Evolutionary conservation across 164 flowering plant genomes (phyloP).

Genomic region (Magnolia changhungtana): DNA sequence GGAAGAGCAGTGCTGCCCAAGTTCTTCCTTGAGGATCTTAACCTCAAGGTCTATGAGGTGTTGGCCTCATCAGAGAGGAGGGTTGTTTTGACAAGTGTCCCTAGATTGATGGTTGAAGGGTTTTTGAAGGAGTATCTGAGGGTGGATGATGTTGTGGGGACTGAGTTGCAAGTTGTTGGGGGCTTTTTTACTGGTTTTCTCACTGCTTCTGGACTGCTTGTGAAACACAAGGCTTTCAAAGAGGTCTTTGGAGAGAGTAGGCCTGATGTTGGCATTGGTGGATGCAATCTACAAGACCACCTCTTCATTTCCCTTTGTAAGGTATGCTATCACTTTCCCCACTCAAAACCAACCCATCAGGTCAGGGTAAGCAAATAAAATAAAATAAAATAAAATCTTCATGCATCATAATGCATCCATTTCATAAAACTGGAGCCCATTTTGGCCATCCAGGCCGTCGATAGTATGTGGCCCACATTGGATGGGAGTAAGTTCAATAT

Average conservation of each 20-base stretch:
- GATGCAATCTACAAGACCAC: conserved; percentile 34
- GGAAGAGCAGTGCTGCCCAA: conserved; percentile 77
- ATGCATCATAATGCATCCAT: too few species aligned
- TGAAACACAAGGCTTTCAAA: conserved; percentile 57
- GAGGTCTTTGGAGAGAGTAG: conserved; percentile 54
- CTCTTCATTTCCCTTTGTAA: conserved; percentile 74
- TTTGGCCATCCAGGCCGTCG: too few species aligned
- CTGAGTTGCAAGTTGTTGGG: conserved; percentile 51
- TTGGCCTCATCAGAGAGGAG: conserved; percentile 36
- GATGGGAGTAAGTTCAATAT: too few species aligned
- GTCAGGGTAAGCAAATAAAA: too few species aligned
- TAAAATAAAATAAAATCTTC: too few species aligned
- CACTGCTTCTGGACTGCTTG: conserved; percentile 49
- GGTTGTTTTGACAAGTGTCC: conserved; percentile 57
- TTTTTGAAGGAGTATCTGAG: conserved; percentile 67
- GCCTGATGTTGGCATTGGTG: conserved; percentile 73
- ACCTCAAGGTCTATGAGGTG: conserved; percentile 47
- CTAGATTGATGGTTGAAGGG: conserved; percentile 79
- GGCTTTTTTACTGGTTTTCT: conserved; percentile 57
- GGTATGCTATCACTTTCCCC: conserved; percentile 31
- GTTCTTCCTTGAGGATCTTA: conserved; percentile 69
- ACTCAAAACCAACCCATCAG: too few species aligned
- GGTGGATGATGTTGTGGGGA: conserved; percentile 59
- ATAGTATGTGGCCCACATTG: too few species aligned
- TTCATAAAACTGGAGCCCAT: too few species aligned